Evolutionary conservation across 768 basidiomycete species (phyloP).

Genomic region (Exidia glandulosa): DNA sequence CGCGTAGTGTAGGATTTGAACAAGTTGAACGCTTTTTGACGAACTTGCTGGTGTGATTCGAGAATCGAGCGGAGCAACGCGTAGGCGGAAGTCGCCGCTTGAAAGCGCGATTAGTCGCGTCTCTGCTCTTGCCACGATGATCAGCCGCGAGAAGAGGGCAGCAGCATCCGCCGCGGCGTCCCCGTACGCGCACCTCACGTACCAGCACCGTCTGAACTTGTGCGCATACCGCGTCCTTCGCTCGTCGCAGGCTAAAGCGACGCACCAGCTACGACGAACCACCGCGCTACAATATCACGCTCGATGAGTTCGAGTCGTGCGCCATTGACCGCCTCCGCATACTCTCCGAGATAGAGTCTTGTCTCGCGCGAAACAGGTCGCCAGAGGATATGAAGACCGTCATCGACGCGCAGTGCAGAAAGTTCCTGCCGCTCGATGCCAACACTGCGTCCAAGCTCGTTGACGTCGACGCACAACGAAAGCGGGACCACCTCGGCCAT

Average conservation of each 20-base stretch:
- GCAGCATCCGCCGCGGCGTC: not conserved
- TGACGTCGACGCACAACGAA: conserved; percentile 51
- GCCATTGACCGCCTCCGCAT: conserved; percentile 82
- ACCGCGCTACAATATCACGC: conserved; percentile 76
- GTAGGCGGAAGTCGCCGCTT: not conserved
- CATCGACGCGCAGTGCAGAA: conserved; percentile 50
- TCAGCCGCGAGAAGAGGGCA: no score
- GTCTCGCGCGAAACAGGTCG: conserved; percentile 70
- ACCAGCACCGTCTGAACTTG: conserved; percentile 75
- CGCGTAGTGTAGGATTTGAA: not conserved
- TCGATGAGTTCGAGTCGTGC: conserved; percentile 90
- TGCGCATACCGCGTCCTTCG: conserved; percentile 22
- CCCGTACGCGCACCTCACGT: conserved; percentile 21
- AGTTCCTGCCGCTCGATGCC: conserved; percentile 63
- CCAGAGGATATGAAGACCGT: conserved; percentile 65
- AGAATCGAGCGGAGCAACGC: not conserved
- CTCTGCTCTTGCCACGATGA: no score
- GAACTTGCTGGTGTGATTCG: not conserved
- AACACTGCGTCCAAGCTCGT: conserved; percentile 35
- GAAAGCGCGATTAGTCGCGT: no score
- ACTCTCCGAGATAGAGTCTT: conserved; percentile 85
- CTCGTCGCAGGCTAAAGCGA: conserved; percentile 4
- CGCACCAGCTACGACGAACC: conserved; percentile 74
- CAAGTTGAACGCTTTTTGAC: not conserved
- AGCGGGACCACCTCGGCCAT: conserved; percentile 81